A percentile compares a stretch with the other conserved stretches of the same genome.
These are phyloP conservation scores for Marasmius sp. DNA, from an alignment of 1,284 basidiomycete species.

Conservation along the genomic window DNA sequence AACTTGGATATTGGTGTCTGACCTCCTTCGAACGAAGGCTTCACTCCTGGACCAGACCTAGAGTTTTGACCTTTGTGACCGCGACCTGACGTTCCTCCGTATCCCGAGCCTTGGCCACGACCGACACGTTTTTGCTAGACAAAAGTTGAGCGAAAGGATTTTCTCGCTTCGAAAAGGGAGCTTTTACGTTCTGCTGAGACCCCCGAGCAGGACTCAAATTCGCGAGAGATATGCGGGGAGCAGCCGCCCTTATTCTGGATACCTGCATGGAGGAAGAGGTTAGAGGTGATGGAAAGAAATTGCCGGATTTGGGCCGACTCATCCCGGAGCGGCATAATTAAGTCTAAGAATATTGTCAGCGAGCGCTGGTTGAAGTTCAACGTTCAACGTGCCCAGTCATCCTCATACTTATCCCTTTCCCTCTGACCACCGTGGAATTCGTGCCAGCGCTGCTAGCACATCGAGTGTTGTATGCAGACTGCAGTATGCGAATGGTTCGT, in stretches of 20 bases:
- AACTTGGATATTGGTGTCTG: constrained; percentile 92
- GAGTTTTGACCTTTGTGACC: constrained; percentile 98
- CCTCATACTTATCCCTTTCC: too few relatives aligned
- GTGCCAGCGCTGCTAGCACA: too few relatives aligned
- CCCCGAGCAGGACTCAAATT: constrained; percentile 63
- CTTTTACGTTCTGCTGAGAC: constrained; percentile 58
- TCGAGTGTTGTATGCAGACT: too few relatives aligned
- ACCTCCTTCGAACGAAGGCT: constrained; percentile 90
- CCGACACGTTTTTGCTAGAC: constrained; percentile 89
- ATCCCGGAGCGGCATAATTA: too few relatives aligned
- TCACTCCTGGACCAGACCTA: constrained; percentile 88
- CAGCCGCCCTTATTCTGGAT: constrained; percentile 27
- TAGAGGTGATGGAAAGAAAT: too few relatives aligned
- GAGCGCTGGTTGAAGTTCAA: too few relatives aligned
- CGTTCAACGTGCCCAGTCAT: too few relatives aligned
- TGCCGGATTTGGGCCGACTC: too few relatives aligned
- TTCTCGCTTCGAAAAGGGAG: neutral
- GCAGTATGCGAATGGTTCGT: too few relatives aligned
- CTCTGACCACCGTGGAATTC: too few relatives aligned
- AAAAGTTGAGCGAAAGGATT: neutral
- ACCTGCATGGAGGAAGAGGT: constrained; percentile 13
- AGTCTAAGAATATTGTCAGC: too few relatives aligned
- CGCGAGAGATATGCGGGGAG: constrained; percentile 51
- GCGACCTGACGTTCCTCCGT: constrained; percentile 90
- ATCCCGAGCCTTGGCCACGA: constrained; percentile 87